phyloP scores from a whole-genome alignment of 495 filamentous ascomycete genomes.

The Bacidia rubella region DNA sequence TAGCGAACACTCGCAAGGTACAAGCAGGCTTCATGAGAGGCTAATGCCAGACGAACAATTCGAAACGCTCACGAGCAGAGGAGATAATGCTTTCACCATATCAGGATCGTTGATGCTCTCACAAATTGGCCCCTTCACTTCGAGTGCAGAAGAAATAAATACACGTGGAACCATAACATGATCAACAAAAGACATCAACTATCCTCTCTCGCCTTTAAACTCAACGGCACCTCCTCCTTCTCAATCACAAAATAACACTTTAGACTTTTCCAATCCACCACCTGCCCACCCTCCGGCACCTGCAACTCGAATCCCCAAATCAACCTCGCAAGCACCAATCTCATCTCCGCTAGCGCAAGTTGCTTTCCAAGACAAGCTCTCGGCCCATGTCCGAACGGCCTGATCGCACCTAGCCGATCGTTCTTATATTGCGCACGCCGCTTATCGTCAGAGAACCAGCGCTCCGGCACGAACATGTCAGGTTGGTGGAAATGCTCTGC shows the following conservation, averaged over 20 bases:
- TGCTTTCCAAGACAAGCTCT: neutral
- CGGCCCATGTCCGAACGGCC: neutral
- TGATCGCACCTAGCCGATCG: neutral
- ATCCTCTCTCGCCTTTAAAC: neutral
- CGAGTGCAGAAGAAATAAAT: too few relatives aligned
- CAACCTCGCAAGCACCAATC: slow-evolving; percentile 30
- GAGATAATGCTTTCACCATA: too few relatives aligned
- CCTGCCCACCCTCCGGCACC: neutral
- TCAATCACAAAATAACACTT: neutral
- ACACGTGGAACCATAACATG: neutral
- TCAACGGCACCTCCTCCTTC: neutral
- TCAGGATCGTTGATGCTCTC: too few relatives aligned
- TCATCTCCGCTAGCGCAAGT: slow-evolving; percentile 35
- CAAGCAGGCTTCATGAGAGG: too few relatives aligned
- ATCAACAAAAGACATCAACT: too few relatives aligned
- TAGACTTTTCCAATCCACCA: neutral
- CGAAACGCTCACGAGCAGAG: too few relatives aligned
- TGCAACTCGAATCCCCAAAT: slow-evolving; percentile 33
- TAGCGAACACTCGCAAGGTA: too few relatives aligned
- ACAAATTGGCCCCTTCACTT: too few relatives aligned
- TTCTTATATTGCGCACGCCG: neutral
- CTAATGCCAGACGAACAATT: too few relatives aligned
- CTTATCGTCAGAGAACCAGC: neutral
- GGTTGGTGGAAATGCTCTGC: slow-evolving; percentile 14
- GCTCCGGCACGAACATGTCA: slow-evolving; percentile 10